Conservation (phyloP, 2,329 filamentous ascomycete species). For the Shiraia bambusicola region DNA sequence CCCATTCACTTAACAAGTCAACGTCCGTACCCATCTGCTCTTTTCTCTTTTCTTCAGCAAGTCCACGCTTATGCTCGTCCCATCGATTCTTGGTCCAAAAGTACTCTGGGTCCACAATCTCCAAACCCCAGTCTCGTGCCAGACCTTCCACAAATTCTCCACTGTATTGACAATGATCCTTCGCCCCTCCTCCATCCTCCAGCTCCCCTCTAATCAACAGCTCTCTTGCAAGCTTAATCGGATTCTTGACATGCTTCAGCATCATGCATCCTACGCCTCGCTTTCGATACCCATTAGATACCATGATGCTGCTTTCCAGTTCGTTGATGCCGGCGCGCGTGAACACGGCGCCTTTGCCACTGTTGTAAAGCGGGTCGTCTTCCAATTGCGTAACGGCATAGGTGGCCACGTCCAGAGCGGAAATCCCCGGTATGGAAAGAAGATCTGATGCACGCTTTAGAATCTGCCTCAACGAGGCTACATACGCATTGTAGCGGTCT, state of each 20-base stretch:
- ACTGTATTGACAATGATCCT: constrained; percentile 69
- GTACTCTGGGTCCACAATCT: constrained; percentile 68
- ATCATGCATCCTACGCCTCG: constrained; percentile 76
- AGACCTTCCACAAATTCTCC: constrained; percentile 69
- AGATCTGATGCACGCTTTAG: constrained; percentile 27
- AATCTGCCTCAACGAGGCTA: constrained; percentile 42
- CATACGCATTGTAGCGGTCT: constrained; percentile 42
- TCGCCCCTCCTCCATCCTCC: constrained; percentile 61
- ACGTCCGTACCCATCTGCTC: constrained; percentile 36
- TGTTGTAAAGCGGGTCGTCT: constrained; percentile 80
- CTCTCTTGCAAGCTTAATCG: constrained; percentile 70
- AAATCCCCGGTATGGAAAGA: constrained; percentile 44
- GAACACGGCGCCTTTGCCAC: constrained; percentile 81
- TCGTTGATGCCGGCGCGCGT: constrained; percentile 80
- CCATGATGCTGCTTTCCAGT: constrained; percentile 86
- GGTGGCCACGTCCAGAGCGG: constrained; percentile 72
- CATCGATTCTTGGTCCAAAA: constrained; percentile 78
- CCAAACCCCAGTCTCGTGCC: constrained; percentile 67
- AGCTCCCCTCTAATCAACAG: constrained; percentile 68
- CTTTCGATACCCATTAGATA: constrained; percentile 71
- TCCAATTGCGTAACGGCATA: constrained; percentile 76
- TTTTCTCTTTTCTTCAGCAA: constrained; percentile 49
- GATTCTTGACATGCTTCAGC: constrained; percentile 73
- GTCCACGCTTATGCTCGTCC: constrained; percentile 71
- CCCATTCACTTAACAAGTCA: constrained; percentile 53